These are phyloP conservation scores for Globisporangium recalcitrans DNA, from an alignment of 352 stramenopile genomes.

Conservation along the genomic window DNA sequence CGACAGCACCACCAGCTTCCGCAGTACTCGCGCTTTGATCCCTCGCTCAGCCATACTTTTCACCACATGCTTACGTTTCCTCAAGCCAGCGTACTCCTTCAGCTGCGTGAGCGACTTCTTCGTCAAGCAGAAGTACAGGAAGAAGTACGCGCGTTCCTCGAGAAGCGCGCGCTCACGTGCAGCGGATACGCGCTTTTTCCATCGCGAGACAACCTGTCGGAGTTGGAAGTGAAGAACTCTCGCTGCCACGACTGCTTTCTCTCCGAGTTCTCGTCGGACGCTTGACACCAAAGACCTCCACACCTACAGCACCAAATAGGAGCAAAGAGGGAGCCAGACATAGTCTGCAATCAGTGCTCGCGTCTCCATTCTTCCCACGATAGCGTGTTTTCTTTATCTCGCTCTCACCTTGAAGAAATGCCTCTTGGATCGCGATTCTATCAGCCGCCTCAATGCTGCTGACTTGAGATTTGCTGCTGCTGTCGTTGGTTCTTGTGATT, in stretches of 20 bases:
- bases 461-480: background rate
- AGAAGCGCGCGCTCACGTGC: constrained; percentile 1
- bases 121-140: constrained; percentile 18
- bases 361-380: background rate
- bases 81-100: background rate
- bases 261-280: background rate
- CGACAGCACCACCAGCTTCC: background rate
- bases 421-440: background rate
- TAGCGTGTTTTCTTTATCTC: background rate
- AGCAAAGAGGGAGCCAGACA: background rate
- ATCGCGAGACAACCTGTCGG: background rate
- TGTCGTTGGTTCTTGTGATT: background rate
- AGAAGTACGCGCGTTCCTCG: constrained; percentile 17
- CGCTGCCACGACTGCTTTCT: background rate
- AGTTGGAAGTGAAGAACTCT: constrained; percentile 3
- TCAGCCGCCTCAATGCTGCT: background rate
- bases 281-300: background rate
- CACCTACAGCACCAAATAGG: background rate
- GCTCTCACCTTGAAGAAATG: constrained; percentile 4
- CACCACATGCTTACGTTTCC: background rate
- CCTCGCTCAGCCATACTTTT: background rate
- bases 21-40: background rate
- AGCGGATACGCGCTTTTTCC: background rate
- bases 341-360: too few relatives aligned
- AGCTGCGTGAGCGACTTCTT: constrained; percentile 16